Evolutionary conservation across 257 asterid genomes (phyloP).

Genomic region (Asclepias syriaca): DNA sequence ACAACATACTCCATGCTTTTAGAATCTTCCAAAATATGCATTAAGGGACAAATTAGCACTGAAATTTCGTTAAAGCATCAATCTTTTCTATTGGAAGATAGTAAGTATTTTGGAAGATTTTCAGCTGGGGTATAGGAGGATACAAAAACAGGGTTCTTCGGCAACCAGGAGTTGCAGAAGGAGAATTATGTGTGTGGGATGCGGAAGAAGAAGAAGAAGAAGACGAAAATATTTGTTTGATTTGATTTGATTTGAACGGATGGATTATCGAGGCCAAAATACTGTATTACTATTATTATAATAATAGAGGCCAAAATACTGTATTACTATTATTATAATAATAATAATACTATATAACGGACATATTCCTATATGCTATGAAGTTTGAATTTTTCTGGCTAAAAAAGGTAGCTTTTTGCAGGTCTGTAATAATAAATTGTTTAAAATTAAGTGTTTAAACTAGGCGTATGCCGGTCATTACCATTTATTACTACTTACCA

Average conservation of each 20-base stretch:
- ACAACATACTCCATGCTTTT: slow-evolving; percentile 16
- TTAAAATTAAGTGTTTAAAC: background rate
- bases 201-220: slow-evolving; percentile 30
- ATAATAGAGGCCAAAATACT: slow-evolving; percentile 28
- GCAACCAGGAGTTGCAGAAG: slow-evolving; percentile 43
- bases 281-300: slow-evolving; percentile 10
- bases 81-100: slow-evolving; percentile 23
- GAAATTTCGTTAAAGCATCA: slow-evolving; percentile 22
- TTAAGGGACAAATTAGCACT: background rate
- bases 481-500: slow-evolving; percentile 11
- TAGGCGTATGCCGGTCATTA: background rate
- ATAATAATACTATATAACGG: background rate
- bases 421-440: background rate
- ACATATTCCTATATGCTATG: slow-evolving; percentile 16
- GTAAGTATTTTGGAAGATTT: background rate
- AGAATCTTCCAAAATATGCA: slow-evolving; percentile 5
- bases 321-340: background rate
- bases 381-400: slow-evolving; percentile 41
- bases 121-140: background rate
- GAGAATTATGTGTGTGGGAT: slow-evolving; percentile 14
- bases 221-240: slow-evolving; percentile 23
- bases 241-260: slow-evolving; percentile 30
- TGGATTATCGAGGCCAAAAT: slow-evolving; percentile 38
- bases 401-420: slow-evolving; percentile 15
- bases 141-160: slow-evolving; percentile 1